Percentiles rank a stretch among this genome's conserved stretches.
Evolutionary conservation across 495 filamentous ascomycete genomes (phyloP).

Genomic region (Annulohypoxylon nitens): DNA sequence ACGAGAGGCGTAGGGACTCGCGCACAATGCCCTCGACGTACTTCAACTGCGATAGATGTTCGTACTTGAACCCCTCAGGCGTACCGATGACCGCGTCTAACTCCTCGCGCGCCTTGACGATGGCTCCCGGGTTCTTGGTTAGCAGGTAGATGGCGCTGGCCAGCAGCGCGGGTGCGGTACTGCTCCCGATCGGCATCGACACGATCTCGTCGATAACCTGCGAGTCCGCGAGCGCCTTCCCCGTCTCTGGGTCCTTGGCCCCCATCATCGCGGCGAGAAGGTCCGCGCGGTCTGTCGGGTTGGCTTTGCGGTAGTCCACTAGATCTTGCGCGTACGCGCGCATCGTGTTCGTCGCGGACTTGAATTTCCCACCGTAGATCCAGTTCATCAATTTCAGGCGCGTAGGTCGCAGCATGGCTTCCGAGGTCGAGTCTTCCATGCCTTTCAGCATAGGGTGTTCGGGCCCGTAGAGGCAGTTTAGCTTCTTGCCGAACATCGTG

Average conservation of each 20-base stretch:
- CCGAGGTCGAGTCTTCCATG: constrained; percentile 73
- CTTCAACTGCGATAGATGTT: constrained; percentile 69
- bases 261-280: constrained; percentile 75
- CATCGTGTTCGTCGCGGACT: constrained; percentile 65
- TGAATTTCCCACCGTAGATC: constrained; percentile 68
- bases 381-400: constrained; percentile 69
- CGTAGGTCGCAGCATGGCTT: constrained; percentile 66
- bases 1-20: constrained; percentile 74
- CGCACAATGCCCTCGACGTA: constrained; percentile 75
- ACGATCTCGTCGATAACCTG: constrained; percentile 78
- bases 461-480: constrained; percentile 73
- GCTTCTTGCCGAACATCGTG: constrained; percentile 72
- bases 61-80: constrained; percentile 61
- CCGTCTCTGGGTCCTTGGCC: constrained; percentile 74
- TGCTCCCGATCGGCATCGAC: constrained; percentile 65
- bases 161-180: constrained; percentile 63
- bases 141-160: constrained; percentile 70
- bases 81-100: constrained; percentile 71
- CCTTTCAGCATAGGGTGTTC: constrained; percentile 73
- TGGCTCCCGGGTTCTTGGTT: constrained; percentile 70
- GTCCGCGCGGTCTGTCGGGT: constrained; percentile 73
- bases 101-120: constrained; percentile 73
- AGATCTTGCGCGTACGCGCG: constrained; percentile 68
- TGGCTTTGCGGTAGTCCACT: constrained; percentile 67
- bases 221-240: constrained; percentile 67